Evolutionary conservation across 1,139 yeast species (phyloP), one percentile per base, ranked within the genome.

Genomic region (Suhomyces guaymorum): DNA sequence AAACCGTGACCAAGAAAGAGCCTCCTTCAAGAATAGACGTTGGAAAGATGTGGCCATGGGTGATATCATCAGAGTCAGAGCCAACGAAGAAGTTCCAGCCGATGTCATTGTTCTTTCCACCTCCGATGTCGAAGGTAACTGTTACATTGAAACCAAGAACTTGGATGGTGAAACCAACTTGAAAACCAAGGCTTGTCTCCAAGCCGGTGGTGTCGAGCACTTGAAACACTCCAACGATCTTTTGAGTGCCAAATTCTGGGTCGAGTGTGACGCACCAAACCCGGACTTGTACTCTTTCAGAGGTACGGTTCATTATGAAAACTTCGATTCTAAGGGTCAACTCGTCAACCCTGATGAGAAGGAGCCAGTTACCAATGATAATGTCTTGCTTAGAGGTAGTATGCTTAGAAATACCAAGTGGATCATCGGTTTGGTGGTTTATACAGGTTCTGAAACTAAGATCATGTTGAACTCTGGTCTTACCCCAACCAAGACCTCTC

Each of bases 151-250:
- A 60, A 92, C 98, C 1, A 90, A 89, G 54, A 92, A 92, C 57
- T 73, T 92, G 50, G 97, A 92, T 61, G 98, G 98, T 57, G 98
- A 92, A 62, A 88, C 97, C 4, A 92, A 92, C 56, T 72, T 92
- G 57, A 92, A 92, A 59, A 78, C 80, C 32, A 83, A 88, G 43
- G 82, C 79, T 45, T 81, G 95, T 10, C 63, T 92, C 37, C 76
- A 78, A 40, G 78, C 87, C 49, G 89, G 95, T 16, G 75, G 79
- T 24, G 58, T 66, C 9, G 53, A 61, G 15, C 61, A 67, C 33
- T 66, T 87, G 38, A 75, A 72, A 47, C 89, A 78, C 48, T 71
- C 94, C 0, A 65, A 71, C 19, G 97, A 90, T 54, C 73, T 90
- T 43, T 82, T 83, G 33, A 75, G 80, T 49, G 71, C 89, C 25